A percentile compares a stretch with the other conserved stretches of the same genome.
These are phyloP conservation scores for Boehmeria nivea DNA, from an alignment of 306 rosid species.

Conservation along the genomic window DNA sequence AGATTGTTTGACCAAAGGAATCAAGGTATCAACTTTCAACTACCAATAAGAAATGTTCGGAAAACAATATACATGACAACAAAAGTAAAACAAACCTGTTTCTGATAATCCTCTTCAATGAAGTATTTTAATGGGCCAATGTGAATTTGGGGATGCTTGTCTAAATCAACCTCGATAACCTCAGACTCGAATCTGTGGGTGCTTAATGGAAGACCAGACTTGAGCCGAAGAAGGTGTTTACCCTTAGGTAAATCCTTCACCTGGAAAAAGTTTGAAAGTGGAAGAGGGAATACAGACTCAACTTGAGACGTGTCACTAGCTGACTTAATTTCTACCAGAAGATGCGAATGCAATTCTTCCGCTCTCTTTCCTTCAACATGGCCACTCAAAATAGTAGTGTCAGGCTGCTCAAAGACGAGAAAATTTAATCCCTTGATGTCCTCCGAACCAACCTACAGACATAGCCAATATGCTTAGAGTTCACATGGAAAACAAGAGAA, in stretches of 20 bases:
- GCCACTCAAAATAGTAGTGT: conserved; percentile 80
- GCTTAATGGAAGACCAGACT: conserved; percentile 56
- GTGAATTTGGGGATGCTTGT: conserved; percentile 60
- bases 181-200: conserved; percentile 76
- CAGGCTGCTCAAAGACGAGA: conserved; percentile 93
- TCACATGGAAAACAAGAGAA: conserved; percentile 20
- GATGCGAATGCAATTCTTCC: conserved; percentile 57
- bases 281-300: conserved; percentile 71
- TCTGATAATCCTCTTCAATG: conserved; percentile 53
- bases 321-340: conserved; percentile 87
- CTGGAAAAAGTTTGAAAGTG: conserved; percentile 92
- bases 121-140: conserved; percentile 80
- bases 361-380: conserved; percentile 81
- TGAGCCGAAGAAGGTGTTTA: conserved; percentile 75
- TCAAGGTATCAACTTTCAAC: background rate
- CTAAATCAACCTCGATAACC: conserved; percentile 75
- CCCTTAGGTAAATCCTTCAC: conserved; percentile 84
- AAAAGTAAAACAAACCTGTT: conserved; percentile 54
- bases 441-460: conserved; percentile 68
- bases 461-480: conserved; percentile 21
- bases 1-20: background rate
- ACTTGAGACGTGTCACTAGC: conserved; percentile 50
- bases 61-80: background rate
- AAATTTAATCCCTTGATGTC: conserved; percentile 84
- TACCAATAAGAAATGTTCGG: too few relatives aligned